phyloP scores from a whole-genome alignment of 306 rosid species.

The Fragaria ananassa region DNA sequence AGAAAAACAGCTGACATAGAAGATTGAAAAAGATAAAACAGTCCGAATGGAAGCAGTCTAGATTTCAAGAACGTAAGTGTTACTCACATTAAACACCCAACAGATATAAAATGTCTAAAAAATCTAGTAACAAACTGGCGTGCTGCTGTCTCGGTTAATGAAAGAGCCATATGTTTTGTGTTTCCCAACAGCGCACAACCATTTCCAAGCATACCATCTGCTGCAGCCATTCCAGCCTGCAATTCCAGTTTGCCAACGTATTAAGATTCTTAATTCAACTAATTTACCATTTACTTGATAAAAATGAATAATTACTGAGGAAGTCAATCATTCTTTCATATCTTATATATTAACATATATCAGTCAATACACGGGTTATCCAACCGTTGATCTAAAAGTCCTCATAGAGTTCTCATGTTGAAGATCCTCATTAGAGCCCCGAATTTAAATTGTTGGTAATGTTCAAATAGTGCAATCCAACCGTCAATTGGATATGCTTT shows the following conservation, averaged over 20 bases:
- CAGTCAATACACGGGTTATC: too few species aligned
- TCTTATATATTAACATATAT: background rate
- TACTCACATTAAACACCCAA: slow-evolving; percentile 77
- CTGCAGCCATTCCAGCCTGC: slow-evolving; percentile 84
- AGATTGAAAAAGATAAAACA: background rate
- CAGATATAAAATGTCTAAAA: slow-evolving; percentile 58
- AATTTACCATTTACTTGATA: background rate
- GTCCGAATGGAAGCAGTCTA: background rate
- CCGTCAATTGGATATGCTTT: too few species aligned
- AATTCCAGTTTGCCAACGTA: background rate
- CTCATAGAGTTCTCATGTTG: too few species aligned
- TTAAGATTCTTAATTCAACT: background rate
- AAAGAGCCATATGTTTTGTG: slow-evolving; percentile 82
- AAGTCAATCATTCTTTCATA: background rate
- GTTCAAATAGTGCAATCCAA: too few species aligned
- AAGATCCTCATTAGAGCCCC: too few species aligned
- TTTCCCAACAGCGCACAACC: slow-evolving; percentile 45
- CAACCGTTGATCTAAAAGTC: too few species aligned
- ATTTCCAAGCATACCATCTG: slow-evolving; percentile 62
- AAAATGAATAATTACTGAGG: background rate
- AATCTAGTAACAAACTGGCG: slow-evolving; percentile 65
- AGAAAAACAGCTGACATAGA: background rate
- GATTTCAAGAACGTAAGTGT: slow-evolving; percentile 3
- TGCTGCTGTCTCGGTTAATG: slow-evolving; percentile 67
- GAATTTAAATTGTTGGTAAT: too few species aligned